Percentiles rank a stretch among this genome's conserved stretches.
Evolutionary conservation across 768 basidiomycete species (phyloP).

Genomic region (Leccinum incarnatum): DNA sequence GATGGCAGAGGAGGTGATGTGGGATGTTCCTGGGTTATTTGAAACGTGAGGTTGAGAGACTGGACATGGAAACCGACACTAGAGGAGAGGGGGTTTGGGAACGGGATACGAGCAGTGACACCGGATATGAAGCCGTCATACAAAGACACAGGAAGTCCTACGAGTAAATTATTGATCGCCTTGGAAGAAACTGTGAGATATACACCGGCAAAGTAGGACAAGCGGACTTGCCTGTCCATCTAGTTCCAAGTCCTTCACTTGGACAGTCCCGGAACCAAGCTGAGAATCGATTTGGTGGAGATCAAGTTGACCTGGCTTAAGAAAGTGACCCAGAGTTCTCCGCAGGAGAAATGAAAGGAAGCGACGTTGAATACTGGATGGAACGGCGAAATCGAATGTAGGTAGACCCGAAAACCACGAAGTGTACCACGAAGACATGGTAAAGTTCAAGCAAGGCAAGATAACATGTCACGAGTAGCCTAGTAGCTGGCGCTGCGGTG

Average conservation of each 20-base stretch:
- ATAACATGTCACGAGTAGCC: constrained; percentile 15
- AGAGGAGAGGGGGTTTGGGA: constrained; percentile 80
- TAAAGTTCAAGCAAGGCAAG: constrained; percentile 12
- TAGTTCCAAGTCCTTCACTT: constrained; percentile 80
- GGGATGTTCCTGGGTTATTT: constrained; percentile 34
- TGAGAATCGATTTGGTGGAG: constrained; percentile 85
- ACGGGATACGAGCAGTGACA: constrained; percentile 77
- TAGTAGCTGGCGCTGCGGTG: constrained; percentile 1
- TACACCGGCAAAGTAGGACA: constrained; percentile 4
- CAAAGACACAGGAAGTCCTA: constrained; percentile 63
- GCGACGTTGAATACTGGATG: constrained; percentile 75
- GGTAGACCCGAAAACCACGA: constrained; percentile 57
- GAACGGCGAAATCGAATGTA: constrained; percentile 61
- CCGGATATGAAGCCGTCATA: constrained; percentile 71
- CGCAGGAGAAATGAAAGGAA: constrained; percentile 89
- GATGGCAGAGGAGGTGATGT: constrained; percentile 10
- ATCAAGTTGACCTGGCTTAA: constrained; percentile 89
- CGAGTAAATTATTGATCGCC: constrained; percentile 76
- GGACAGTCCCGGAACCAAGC: constrained; percentile 86
- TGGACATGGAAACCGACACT: constrained; percentile 67
- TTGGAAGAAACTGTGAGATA: constrained; percentile 31
- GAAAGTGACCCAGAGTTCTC: constrained; percentile 77
- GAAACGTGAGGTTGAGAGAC: constrained; percentile 66
- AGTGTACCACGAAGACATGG: constrained; percentile 55
- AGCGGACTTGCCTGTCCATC: constrained; percentile 59